Conservation (phyloP, 441 rosid genomes). For the Viola pubescens region DNA sequence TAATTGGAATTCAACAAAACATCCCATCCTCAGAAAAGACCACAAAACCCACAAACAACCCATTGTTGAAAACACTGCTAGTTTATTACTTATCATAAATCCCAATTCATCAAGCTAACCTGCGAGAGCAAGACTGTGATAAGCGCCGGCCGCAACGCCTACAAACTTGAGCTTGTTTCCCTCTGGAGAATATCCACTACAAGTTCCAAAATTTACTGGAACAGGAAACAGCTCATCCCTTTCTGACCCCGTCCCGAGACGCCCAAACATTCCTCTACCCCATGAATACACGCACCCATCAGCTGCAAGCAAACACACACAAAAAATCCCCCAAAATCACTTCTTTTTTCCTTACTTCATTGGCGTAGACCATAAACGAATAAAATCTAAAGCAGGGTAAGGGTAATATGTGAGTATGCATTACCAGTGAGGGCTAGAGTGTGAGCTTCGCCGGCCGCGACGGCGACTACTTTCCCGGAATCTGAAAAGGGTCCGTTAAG, state of each 20-base stretch:
- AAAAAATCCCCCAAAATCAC: background rate
- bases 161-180: constrained; percentile 41
- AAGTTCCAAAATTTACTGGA: constrained; percentile 33
- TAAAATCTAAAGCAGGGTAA: background rate
- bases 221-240: constrained; percentile 61
- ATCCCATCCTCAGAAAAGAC: background rate
- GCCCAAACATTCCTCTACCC: constrained; percentile 95
- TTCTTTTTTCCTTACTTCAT: background rate
- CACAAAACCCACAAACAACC: background rate
- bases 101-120: constrained; percentile 31
- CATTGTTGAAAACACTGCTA: too few relatives aligned
- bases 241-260: constrained; percentile 71
- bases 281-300: constrained; percentile 74
- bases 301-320: constrained; percentile 31
- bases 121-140: constrained; percentile 77
- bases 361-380: background rate
- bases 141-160: constrained; percentile 80
- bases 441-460: constrained; percentile 83
- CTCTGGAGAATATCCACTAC: constrained; percentile 9
- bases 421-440: constrained; percentile 71
- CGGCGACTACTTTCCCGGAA: constrained; percentile 31
- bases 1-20: background rate
- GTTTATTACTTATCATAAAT: background rate
- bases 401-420: too few relatives aligned
- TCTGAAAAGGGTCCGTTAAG: constrained; percentile 6